Percentiles rank a stretch among this genome's conserved stretches.
phyloP scores from a whole-genome alignment of 129 eudicot species.

The Cynara cardunculus region DNA sequence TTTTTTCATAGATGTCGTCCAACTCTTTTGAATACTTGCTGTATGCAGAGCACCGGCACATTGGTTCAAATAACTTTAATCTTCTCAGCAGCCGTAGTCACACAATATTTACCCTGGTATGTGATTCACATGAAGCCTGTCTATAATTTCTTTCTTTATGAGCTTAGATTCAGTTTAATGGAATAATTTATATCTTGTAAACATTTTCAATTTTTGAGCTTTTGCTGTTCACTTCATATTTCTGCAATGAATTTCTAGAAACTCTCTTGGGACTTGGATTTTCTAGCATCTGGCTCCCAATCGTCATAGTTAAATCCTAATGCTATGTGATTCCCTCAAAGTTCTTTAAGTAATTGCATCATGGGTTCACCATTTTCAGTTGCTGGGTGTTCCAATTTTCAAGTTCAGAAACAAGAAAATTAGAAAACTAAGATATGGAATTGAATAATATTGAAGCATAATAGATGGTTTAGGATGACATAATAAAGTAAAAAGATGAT shows the following conservation, averaged over 20 bases:
- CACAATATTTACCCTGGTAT: slow-evolving; percentile 96
- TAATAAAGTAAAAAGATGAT: neutral
- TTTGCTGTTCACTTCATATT: neutral
- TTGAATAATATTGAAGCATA: neutral
- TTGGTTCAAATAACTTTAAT: slow-evolving; percentile 94
- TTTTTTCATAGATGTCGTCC: neutral
- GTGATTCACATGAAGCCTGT: slow-evolving; percentile 16
- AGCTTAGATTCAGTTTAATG: slow-evolving; percentile 5
- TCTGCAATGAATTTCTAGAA: neutral
- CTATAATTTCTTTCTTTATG: slow-evolving; percentile 6
- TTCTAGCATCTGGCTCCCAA: neutral
- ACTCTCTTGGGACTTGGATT: neutral
- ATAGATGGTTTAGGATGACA: neutral
- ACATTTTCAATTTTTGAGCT: neutral
- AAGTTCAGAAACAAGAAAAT: neutral
- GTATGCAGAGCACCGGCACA: slow-evolving; percentile 94
- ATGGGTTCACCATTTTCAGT: neutral
- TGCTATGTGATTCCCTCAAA: neutral
- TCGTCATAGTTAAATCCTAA: neutral
- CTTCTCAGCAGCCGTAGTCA: slow-evolving; percentile 97
- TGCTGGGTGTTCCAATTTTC: neutral
- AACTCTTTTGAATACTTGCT: slow-evolving; percentile 17
- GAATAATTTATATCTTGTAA: neutral
- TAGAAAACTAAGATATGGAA: neutral
- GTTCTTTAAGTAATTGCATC: neutral